phyloP scores from a whole-genome alignment of 202 grass and related monocot genomes.

The Panicum hallii region DNA sequence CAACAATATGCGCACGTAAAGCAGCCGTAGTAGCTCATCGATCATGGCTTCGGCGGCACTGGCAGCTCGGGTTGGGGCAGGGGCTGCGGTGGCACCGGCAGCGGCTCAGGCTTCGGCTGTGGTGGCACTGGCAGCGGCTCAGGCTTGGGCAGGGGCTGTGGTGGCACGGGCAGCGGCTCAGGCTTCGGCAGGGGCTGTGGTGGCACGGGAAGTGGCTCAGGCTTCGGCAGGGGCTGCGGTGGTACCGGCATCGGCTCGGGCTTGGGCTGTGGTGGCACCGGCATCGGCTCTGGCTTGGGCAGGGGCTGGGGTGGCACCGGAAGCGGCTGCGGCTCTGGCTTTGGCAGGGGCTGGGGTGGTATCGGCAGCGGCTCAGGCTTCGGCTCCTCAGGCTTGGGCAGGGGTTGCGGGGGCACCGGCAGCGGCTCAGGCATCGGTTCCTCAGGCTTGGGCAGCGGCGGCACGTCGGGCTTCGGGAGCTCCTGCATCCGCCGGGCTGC shows the following conservation, averaged over 20 bases:
- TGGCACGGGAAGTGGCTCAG: not conserved
- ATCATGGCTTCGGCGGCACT: conserved; percentile 38
- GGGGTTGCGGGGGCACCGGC: not conserved
- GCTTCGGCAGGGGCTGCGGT: not conserved
- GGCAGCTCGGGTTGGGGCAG: not conserved
- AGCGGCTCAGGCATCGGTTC: not conserved
- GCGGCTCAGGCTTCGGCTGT: not conserved
- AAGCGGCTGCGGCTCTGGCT: not conserved
- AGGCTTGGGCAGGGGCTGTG: not conserved
- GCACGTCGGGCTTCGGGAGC: not conserved
- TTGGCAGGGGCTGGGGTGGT: not conserved
- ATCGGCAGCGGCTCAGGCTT: not conserved
- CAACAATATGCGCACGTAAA: not conserved
- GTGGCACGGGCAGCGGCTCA: not conserved
- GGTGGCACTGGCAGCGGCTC: not conserved
- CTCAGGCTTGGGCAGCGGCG: not conserved
- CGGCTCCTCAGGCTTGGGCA: not conserved
- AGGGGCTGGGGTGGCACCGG: not conserved
- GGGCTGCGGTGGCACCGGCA: not conserved
- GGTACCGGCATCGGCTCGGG: not conserved
- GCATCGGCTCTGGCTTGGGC: not conserved
- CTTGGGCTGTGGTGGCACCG: not conserved
- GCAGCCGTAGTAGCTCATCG: not conserved
- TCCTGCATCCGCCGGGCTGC: conserved; percentile 35
- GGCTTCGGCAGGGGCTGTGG: conserved; percentile 5